Percentiles rank a stretch among this genome's conserved stretches.
Conservation (phyloP, 306 rosid species). For the Nissolia schottii region DNA sequence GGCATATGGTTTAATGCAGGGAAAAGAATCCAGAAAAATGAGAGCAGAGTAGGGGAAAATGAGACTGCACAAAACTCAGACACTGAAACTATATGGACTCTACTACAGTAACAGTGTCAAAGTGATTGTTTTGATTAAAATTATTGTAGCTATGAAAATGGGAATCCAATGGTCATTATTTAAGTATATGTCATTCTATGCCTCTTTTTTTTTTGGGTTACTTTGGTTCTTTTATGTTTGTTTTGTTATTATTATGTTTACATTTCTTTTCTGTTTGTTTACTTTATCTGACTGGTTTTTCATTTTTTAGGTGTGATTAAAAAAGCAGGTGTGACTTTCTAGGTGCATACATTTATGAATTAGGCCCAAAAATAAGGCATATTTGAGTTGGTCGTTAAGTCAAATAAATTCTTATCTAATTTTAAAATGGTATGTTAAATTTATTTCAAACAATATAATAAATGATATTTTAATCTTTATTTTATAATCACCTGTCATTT, state of each 20-base stretch:
- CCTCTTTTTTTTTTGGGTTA: constrained; percentile 26
- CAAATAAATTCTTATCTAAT: no score
- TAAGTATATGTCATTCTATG: background rate
- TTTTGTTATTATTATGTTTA: constrained; percentile 28
- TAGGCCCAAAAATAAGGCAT: constrained; percentile 22
- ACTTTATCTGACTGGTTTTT: constrained; percentile 21
- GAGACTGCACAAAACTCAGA: constrained; percentile 16
- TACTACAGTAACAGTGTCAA: background rate
- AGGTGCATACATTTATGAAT: constrained; percentile 40
- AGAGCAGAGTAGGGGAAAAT: constrained; percentile 3
- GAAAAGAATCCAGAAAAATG: background rate
- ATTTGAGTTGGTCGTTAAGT: no score
- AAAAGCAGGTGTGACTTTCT: constrained; percentile 41
- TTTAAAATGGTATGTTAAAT: no score
- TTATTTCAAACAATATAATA: no score
- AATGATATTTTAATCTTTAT: no score
- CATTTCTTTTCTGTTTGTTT: constrained; percentile 10
- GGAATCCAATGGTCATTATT: constrained; percentile 12
- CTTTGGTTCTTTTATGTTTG: constrained; percentile 38
- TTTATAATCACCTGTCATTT: no score
- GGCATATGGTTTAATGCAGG: constrained; percentile 23
- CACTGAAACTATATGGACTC: constrained; percentile 11
- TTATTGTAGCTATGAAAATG: background rate
- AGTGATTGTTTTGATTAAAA: constrained; percentile 23
- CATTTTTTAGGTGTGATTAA: constrained; percentile 19